These are phyloP conservation scores for Venturia nashicola DNA, from an alignment of 2,329 filamentous ascomycete genomes.

Conservation along the genomic window DNA sequence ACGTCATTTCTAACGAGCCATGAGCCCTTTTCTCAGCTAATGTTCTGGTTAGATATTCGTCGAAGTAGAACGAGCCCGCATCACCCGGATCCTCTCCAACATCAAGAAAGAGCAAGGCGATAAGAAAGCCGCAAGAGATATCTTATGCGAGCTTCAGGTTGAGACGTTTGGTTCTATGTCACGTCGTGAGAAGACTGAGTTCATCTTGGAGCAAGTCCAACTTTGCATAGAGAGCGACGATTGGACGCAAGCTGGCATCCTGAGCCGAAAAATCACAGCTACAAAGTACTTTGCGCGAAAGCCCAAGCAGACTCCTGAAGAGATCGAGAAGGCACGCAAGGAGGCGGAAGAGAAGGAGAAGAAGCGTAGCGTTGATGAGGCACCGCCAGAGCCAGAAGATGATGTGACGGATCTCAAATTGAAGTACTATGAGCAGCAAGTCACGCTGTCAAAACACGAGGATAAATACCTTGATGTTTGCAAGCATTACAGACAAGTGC, in stretches of 20 bases:
- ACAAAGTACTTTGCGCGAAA: slow-evolving; percentile 83
- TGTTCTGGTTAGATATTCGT: slow-evolving; percentile 69
- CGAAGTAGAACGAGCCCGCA: slow-evolving; percentile 90
- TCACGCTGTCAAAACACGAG: slow-evolving; percentile 89
- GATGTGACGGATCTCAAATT: slow-evolving; percentile 96
- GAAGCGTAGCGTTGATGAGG: slow-evolving; percentile 63
- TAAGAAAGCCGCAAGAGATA: slow-evolving; percentile 77
- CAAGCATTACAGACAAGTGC: slow-evolving; percentile 94
- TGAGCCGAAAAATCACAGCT: slow-evolving; percentile 85
- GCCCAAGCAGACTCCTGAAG: slow-evolving; percentile 78
- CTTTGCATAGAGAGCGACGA: slow-evolving; percentile 93
- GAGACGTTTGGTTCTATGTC: slow-evolving; percentile 99
- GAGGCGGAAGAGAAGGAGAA: slow-evolving; percentile 74
- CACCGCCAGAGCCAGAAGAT: slow-evolving; percentile 65
- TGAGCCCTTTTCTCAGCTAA: not conserved
- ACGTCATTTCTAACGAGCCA: slow-evolving; percentile 13
- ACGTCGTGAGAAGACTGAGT: slow-evolving; percentile 93
- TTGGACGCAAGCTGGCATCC: slow-evolving; percentile 89
- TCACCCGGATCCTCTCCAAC: slow-evolving; percentile 88
- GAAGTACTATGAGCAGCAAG: slow-evolving; percentile 94
- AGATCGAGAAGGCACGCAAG: slow-evolving; percentile 83
- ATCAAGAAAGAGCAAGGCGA: slow-evolving; percentile 97
- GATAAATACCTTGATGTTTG: slow-evolving; percentile 95
- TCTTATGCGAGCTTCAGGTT: slow-evolving; percentile 92
- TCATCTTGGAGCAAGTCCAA: slow-evolving; percentile 88